Percentiles rank a stretch among this genome's conserved stretches.
Evolutionary conservation across 257 asterid species (phyloP).

Genomic region (Penstemon barbatus): DNA sequence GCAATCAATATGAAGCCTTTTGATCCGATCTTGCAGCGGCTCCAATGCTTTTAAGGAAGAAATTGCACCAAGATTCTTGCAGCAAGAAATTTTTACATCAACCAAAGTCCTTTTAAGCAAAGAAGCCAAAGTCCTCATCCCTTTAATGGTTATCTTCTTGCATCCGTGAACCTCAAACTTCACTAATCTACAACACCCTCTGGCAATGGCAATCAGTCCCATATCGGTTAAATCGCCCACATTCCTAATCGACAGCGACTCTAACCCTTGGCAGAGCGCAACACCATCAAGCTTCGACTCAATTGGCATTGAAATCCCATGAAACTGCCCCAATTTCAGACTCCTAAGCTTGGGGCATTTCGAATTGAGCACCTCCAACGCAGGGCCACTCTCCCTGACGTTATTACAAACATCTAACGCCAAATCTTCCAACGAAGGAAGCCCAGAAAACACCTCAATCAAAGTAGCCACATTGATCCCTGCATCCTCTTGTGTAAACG

Average conservation of each 20-base stretch:
- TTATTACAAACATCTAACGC: constrained; percentile 67
- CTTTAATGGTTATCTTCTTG: constrained; percentile 61
- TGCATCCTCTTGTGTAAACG: constrained; percentile 60
- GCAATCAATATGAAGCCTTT: constrained; percentile 82
- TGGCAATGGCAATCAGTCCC: constrained; percentile 90
- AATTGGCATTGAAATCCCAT: constrained; percentile 68
- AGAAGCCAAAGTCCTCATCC: constrained; percentile 73
- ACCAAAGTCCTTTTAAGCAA: constrained; percentile 60
- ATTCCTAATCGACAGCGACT: constrained; percentile 62
- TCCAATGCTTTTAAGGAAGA: constrained; percentile 69
- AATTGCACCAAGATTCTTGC: constrained; percentile 68
- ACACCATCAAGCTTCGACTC: constrained; percentile 79
- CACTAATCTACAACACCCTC: constrained; percentile 73
- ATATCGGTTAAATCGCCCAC: constrained; percentile 77
- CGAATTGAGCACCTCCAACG: constrained; percentile 64
- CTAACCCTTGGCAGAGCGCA: constrained; percentile 73
- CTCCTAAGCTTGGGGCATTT: constrained; percentile 68
- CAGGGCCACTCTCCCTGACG: constrained; percentile 76
- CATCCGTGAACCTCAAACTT: constrained; percentile 83
- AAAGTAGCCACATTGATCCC: constrained; percentile 52
- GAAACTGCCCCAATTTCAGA: constrained; percentile 78
- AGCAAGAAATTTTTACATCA: constrained; percentile 80
- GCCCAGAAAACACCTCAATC: constrained; percentile 84
- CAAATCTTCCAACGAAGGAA: constrained; percentile 69
- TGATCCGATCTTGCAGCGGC: constrained; percentile 70